A percentile compares a stretch with the other conserved stretches of the same genome.
Conservation (phyloP, 2,329 filamentous ascomycete genomes). For the Aspergillus sp. region DNA sequence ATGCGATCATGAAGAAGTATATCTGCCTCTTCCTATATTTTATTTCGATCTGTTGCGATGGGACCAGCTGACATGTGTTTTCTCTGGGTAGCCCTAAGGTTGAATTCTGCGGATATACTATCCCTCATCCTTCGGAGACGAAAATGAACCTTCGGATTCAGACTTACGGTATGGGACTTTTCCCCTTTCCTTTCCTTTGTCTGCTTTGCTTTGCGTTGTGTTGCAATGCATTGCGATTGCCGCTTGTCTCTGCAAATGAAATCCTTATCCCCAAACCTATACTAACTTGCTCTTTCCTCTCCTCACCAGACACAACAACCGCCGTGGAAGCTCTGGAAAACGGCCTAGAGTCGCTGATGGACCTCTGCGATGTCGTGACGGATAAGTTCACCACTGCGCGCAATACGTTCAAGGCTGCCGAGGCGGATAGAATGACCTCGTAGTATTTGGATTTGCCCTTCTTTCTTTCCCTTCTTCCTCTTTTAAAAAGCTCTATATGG, state of each 20-base stretch:
- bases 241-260: too few species aligned
- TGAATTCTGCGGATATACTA: constrained; percentile 97
- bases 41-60: not conserved
- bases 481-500: constrained; percentile 4
- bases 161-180: constrained; percentile 73
- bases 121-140: constrained; percentile 90
- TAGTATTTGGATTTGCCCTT: constrained; percentile 16
- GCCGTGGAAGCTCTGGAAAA: constrained; percentile 87
- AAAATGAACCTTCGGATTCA: constrained; percentile 98
- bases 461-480: constrained; percentile 9
- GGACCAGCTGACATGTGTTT: constrained; percentile 3
- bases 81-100: constrained; percentile 71
- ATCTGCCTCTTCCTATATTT: constrained; percentile 25
- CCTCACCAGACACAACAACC: constrained; percentile 66
- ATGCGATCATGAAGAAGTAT: constrained; percentile 98
- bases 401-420: constrained; percentile 56
- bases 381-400: constrained; percentile 77
- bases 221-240: too few species aligned
- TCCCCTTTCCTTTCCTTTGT: too few species aligned
- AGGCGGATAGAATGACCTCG: constrained; percentile 35
- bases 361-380: constrained; percentile 89
- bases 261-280: too few species aligned
- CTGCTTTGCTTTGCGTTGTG: too few species aligned
- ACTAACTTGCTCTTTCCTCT: not conserved
- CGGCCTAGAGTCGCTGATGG: constrained; percentile 82